phyloP scores from a whole-genome alignment of 768 basidiomycete genomes.

The Rhodosporidiobolus sp. region DNA sequence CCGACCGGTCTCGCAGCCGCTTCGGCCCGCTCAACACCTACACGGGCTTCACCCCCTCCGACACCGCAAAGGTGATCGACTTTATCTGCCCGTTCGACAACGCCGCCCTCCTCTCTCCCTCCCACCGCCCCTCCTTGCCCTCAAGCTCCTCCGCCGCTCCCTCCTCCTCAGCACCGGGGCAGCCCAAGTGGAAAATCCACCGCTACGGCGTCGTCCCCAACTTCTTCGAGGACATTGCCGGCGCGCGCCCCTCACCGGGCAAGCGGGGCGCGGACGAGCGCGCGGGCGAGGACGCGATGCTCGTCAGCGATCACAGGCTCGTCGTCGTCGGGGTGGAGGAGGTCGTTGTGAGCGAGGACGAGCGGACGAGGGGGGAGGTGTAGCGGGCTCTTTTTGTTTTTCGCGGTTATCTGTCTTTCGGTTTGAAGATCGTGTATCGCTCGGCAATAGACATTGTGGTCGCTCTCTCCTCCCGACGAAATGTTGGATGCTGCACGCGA shows the following conservation, averaged over 20 bases:
- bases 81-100: constrained; percentile 32
- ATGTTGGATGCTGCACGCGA: no score
- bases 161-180: neutral
- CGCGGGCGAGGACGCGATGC: constrained; percentile 6
- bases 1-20: constrained; percentile 5
- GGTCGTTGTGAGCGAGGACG: neutral
- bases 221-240: constrained; percentile 28
- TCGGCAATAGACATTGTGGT: no score
- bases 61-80: constrained; percentile 33
- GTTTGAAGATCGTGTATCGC: no score
- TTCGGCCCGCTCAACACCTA: constrained; percentile 39
- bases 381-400: no score
- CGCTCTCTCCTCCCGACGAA: no score
- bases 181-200: constrained; percentile 18
- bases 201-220: constrained; percentile 39
- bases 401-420: no score
- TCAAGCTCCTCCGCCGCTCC: neutral
- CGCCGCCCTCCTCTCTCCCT: constrained; percentile 8
- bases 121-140: neutral
- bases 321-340: constrained; percentile 22
- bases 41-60: constrained; percentile 34
- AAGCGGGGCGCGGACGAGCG: neutral
- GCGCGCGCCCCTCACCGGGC: neutral
- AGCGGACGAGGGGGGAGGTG: no score
- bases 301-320: constrained; percentile 25